These are phyloP conservation scores for Niebla homalea DNA, from an alignment of 495 filamentous ascomycete genomes.

Conservation along the genomic window DNA sequence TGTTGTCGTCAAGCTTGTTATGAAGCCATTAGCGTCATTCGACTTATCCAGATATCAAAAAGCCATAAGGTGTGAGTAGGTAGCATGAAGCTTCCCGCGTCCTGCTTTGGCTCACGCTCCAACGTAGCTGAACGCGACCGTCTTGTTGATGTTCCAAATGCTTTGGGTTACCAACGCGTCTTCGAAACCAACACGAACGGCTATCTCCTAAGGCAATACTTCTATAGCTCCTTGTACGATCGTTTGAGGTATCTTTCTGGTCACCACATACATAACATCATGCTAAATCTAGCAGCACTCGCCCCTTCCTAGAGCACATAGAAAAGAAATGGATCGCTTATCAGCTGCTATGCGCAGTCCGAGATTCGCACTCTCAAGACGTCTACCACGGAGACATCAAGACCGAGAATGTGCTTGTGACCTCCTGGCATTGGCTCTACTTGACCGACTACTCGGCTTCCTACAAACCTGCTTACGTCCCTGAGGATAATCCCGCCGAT, in stretches of 20 bases:
- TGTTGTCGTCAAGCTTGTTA: constrained; percentile 83
- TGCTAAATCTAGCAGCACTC: constrained; percentile 39
- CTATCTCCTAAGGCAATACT: constrained; percentile 89
- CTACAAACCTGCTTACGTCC: constrained; percentile 89
- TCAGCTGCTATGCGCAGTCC: constrained; percentile 81
- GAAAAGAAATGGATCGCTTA: constrained; percentile 99
- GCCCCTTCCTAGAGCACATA: constrained; percentile 93
- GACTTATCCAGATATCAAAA: constrained; percentile 64
- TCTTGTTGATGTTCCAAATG: constrained; percentile 78
- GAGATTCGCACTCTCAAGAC: constrained; percentile 83
- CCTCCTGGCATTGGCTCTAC: constrained; percentile 99
- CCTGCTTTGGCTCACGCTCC: constrained; percentile 9
- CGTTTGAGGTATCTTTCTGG: constrained; percentile 51
- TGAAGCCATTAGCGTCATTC: constrained; percentile 75
- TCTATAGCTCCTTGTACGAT: constrained; percentile 95
- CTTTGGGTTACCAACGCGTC: constrained; percentile 75
- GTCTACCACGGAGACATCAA: constrained; percentile 98
- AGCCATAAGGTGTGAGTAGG: constrained; percentile 53
- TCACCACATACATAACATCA: background rate
- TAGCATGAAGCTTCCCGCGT: background rate
- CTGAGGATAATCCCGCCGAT: constrained; percentile 92
- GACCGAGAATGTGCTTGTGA: constrained; percentile 89
- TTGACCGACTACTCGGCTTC: constrained; percentile 89
- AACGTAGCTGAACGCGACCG: constrained; percentile 60
- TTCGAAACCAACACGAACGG: constrained; percentile 83